Evolutionary conservation across 192 early-diverging fungal genomes (phyloP).

Genomic region (Linnemannia exigua): DNA sequence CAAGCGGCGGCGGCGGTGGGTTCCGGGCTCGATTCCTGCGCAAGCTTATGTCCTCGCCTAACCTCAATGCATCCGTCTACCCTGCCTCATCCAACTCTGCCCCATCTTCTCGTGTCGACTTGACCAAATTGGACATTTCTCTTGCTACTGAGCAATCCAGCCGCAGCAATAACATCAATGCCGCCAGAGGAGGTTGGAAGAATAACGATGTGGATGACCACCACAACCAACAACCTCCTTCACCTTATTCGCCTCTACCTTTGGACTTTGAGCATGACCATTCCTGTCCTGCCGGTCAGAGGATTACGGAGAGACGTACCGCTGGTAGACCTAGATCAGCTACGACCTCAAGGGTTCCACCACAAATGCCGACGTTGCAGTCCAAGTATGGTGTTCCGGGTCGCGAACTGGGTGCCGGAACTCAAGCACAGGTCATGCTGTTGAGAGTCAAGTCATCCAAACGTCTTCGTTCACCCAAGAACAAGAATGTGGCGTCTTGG

Average conservation of each 20-base stretch:
- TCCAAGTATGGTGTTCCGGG: constrained; percentile 51
- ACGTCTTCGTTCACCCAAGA: constrained; percentile 4
- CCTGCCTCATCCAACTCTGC: neutral
- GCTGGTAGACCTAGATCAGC: neutral
- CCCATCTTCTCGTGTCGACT: neutral
- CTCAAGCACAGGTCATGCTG: constrained; percentile 50
- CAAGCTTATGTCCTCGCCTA: constrained; percentile 38
- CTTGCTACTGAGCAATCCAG: neutral
- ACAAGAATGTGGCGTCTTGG: neutral
- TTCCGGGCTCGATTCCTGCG: constrained; percentile 37
- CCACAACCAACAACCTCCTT: neutral
- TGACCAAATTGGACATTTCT: neutral
- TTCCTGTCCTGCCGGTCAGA: constrained; percentile 29
- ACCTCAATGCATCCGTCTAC: constrained; percentile 19
- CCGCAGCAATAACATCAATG: no score
- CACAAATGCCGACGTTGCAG: constrained; percentile 34
- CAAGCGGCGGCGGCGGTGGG: neutral
- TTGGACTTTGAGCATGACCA: constrained; percentile 46
- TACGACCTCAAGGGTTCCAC: constrained; percentile 1
- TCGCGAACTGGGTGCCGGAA: constrained; percentile 42
- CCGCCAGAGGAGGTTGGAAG: no score
- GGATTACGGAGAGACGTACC: constrained; percentile 11
- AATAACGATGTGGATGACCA: neutral
- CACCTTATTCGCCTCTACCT: constrained; percentile 18
- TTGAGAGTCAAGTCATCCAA: constrained; percentile 40